Conservation (phyloP, 2,329 filamentous ascomycete species). For the Ceratocystis variospora region DNA sequence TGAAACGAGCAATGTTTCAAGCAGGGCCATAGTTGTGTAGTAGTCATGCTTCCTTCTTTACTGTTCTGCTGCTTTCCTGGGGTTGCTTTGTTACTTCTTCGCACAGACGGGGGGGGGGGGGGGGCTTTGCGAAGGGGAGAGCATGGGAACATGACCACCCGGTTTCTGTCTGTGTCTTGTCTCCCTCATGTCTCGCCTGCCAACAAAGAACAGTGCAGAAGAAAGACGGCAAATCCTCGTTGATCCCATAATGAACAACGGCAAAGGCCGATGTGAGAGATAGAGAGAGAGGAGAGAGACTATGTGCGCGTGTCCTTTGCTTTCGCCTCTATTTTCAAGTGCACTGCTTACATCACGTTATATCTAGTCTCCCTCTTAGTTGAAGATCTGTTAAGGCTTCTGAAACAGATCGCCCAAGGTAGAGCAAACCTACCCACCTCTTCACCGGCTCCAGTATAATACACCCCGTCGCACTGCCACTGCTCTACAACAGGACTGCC, state of each 20-base stretch:
- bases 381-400: not conserved
- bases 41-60: not conserved
- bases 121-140: not conserved
- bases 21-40: not conserved
- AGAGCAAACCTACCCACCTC: too few species aligned
- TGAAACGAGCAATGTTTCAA: slow-evolving; percentile 7
- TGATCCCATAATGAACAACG: too few species aligned
- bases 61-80: not conserved
- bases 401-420: not conserved
- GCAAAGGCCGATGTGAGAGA: too few species aligned
- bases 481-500: too few species aligned
- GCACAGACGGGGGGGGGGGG: not conserved
- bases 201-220: too few species aligned
- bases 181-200: too few species aligned
- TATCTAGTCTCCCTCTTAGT: not conserved
- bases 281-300: too few species aligned
- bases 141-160: not conserved
- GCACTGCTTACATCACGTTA: not conserved
- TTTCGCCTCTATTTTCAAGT: not conserved
- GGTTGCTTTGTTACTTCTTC: not conserved
- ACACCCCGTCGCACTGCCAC: too few species aligned
- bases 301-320: too few species aligned
- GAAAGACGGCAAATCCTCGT: too few species aligned
- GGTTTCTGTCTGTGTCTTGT: slow-evolving; percentile 2
- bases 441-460: too few species aligned